phyloP scores from a whole-genome alignment of 495 filamentous ascomycete species.

The Podospora pseudoanserina region DNA sequence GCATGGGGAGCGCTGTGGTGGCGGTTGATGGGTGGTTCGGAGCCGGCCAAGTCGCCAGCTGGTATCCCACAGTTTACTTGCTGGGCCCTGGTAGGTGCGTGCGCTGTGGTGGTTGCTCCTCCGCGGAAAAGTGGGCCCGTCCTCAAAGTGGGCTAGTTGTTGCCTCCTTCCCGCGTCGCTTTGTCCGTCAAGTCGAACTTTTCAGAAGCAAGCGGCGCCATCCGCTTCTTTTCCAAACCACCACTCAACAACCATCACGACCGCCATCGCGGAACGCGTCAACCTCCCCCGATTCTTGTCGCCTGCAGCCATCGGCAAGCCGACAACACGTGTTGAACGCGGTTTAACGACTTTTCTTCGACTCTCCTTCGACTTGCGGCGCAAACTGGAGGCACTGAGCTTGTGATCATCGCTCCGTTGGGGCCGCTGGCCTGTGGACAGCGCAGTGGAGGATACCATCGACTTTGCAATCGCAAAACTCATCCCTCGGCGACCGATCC shows the following conservation, averaged over 20 bases:
- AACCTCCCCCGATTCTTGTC: constrained; percentile 29
- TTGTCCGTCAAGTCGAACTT: constrained; percentile 30
- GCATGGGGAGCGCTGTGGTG: neutral
- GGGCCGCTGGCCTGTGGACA: constrained; percentile 36
- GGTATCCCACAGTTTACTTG: neutral
- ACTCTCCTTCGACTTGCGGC: constrained; percentile 20
- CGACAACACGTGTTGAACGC: constrained; percentile 24
- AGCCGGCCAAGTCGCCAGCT: neutral
- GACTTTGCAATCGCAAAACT: constrained; percentile 17
- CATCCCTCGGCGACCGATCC: constrained; percentile 19
- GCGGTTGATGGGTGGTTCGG: neutral
- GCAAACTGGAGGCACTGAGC: constrained; percentile 25
- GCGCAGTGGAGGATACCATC: constrained; percentile 37
- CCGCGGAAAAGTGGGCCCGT: constrained; percentile 16
- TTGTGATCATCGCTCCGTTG: constrained; percentile 32
- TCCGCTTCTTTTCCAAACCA: constrained; percentile 33
- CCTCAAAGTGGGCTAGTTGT: constrained; percentile 16
- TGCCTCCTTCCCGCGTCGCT: constrained; percentile 21
- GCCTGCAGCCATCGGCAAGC: constrained; percentile 29
- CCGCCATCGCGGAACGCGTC: constrained; percentile 40
- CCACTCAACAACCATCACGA: constrained; percentile 21
- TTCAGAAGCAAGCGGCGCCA: constrained; percentile 28
- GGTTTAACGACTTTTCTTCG: constrained; percentile 22
- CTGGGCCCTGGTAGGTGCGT: neutral
- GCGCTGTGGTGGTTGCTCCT: neutral